Percentiles rank a stretch among this genome's conserved stretches.
Evolutionary conservation across 768 basidiomycete genomes (phyloP).

Genomic region (Coprinopsis cinerea): DNA sequence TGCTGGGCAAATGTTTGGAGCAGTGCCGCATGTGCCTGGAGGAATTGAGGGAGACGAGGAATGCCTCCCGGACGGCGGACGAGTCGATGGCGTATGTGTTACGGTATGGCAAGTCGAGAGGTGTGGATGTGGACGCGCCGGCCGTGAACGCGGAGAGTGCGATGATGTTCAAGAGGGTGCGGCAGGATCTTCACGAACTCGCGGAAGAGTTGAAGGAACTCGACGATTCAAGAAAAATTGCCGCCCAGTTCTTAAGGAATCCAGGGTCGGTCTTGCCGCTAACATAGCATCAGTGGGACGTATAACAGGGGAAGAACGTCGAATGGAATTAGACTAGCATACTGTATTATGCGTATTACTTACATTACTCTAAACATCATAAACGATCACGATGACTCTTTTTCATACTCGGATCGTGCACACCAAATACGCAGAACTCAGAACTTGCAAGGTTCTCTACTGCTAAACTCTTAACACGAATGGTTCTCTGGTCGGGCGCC

Average conservation of each 20-base stretch:
- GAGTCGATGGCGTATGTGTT: constrained; percentile 6
- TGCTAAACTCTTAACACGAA: too few species aligned
- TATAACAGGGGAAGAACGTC: too few species aligned
- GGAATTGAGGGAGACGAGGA: constrained; percentile 2
- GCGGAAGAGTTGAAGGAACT: constrained; percentile 7
- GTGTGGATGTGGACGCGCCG: constrained; percentile 1
- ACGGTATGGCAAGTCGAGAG: neutral
- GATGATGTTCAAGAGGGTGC: constrained; percentile 1
- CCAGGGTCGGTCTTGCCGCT: constrained; percentile 4
- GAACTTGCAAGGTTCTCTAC: too few species aligned
- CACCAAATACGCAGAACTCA: too few species aligned
- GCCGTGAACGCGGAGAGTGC: constrained; percentile 3
- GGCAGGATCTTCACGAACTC: constrained; percentile 7
- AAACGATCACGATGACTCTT: too few species aligned
- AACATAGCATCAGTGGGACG: too few species aligned
- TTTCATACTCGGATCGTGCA: too few species aligned
- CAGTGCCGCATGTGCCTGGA: constrained; percentile 6
- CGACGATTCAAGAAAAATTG: constrained; percentile 5
- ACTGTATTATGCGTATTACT: too few species aligned
- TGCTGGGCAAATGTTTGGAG: constrained; percentile 9
- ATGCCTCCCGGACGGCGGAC: constrained; percentile 4
- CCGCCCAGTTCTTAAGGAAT: constrained; percentile 3
- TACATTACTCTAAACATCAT: too few species aligned
- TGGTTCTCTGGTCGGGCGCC: too few species aligned
- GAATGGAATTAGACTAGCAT: too few species aligned